Base-by-base conservation (phyloP, 2,329 filamentous ascomycete species). In the Aspergillus japonicus region DNA sequence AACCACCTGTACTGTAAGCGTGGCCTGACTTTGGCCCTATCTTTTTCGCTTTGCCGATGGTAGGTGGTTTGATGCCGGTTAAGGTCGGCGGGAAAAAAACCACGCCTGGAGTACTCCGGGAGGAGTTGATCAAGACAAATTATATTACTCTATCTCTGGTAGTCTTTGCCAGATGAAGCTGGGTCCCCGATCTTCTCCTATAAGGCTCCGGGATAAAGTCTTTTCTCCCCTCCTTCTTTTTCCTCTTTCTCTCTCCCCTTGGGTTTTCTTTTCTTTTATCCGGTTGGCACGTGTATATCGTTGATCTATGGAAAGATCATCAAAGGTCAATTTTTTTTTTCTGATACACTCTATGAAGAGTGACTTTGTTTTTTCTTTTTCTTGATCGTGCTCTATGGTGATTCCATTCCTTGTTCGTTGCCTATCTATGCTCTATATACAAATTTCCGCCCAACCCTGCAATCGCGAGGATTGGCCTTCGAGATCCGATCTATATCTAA, bases 1-100 rank as follows among this genome's bases (percentile, higher is more conserved):
- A 56, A 42, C 50, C 42, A 47, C 42, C 47, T 49, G 53, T 50
- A 49, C 49, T 49, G 53, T 50, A 49, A 31, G 31, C 12, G 33
- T 66, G 57, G 55, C 54, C 57, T 63, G 57, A 56, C 14, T 42
- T 42, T 14, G 5, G 33, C 8, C 33, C 10, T 8, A 14, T 35
- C 50, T 35, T 16, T 51, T 57, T 57, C 26, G 35, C 56, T 59
- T 59, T 56, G 47, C 62, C 60, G 57, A 64, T 55, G 39, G 7
- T 26, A 26, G 26, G 50, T 53, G 35, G 42, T 26, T 49, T 54
- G 47, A 59, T 56, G 51, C 57, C 50, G 51, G 57, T 50, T 44
- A 50, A 31, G 26, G 39, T 19, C 39, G 16, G 39, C 39, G n/a
- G 39, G 39, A 19, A 35, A 35, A 35, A 16, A 12, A 12, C 33